A percentile compares a stretch with the other conserved stretches of the same genome.
phyloP scores from a whole-genome alignment of 768 basidiomycete species.

The Tremella mesenterica region DNA sequence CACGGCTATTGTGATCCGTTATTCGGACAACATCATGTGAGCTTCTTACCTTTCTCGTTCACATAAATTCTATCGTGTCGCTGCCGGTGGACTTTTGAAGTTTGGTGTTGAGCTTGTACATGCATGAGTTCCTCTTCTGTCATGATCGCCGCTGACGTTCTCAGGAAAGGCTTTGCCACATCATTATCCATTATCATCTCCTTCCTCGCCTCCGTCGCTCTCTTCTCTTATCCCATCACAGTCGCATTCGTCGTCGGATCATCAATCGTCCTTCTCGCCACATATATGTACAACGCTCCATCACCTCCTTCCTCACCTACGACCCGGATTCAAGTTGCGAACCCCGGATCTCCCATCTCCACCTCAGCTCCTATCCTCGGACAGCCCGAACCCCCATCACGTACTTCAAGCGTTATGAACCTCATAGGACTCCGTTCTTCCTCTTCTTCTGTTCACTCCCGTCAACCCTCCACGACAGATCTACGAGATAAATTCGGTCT shows the following conservation, averaged over 20 bases:
- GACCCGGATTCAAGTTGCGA: slow-evolving; percentile 30
- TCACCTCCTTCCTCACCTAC: slow-evolving; percentile 17
- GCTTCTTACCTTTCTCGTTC: slow-evolving; percentile 18
- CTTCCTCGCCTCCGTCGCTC: slow-evolving; percentile 79
- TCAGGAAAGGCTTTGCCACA: slow-evolving; percentile 81
- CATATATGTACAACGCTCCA: slow-evolving; percentile 84
- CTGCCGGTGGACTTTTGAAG: background rate
- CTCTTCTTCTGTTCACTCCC: background rate
- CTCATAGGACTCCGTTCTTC: slow-evolving; percentile 27
- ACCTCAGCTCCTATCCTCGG: slow-evolving; percentile 39
- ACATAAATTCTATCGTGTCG: background rate
- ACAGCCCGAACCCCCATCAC: slow-evolving; percentile 34
- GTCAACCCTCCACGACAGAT: slow-evolving; percentile 2
- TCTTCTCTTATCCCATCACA: slow-evolving; percentile 84
- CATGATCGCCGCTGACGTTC: slow-evolving; percentile 48
- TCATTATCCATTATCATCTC: slow-evolving; percentile 88
- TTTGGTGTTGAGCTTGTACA: too few species aligned
- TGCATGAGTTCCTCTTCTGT: background rate
- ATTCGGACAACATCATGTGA: slow-evolving; percentile 61
- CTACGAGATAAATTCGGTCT: background rate
- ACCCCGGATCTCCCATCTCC: slow-evolving; percentile 39
- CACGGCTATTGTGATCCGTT: slow-evolving; percentile 90
- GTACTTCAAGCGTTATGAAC: slow-evolving; percentile 34
- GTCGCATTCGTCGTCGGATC: slow-evolving; percentile 78
- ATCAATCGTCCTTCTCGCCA: slow-evolving; percentile 71